Percentiles rank a stretch among this genome's conserved stretches.
phyloP scores from a whole-genome alignment of 495 filamentous ascomycete genomes.

The Neurospora sp. region DNA sequence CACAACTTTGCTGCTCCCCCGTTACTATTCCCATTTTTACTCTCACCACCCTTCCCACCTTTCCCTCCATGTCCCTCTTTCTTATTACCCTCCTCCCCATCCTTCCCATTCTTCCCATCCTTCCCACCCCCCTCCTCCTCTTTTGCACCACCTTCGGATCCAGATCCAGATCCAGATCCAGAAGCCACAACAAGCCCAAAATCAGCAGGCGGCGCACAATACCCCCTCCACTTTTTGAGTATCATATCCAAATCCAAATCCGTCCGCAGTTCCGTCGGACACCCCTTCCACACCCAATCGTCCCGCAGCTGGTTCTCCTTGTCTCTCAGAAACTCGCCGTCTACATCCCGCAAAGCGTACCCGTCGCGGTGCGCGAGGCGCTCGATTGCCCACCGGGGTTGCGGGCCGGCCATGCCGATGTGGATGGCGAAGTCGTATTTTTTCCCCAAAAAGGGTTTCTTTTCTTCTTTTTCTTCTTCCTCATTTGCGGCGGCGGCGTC shows the following conservation, averaged over 20 bases:
- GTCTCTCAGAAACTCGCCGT: conserved; percentile 45
- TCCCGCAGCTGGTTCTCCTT: conserved; percentile 30
- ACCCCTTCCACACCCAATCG: conserved; percentile 35
- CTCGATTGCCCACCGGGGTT: conserved; percentile 61
- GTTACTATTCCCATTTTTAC: background rate
- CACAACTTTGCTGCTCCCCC: background rate
- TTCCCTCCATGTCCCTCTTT: background rate
- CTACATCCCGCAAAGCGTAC: conserved; percentile 61
- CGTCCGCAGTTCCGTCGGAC: conserved; percentile 36
- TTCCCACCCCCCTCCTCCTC: background rate
- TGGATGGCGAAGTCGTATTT: conserved; percentile 59
- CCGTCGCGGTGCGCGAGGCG: conserved; percentile 60
- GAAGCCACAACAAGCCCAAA: background rate
- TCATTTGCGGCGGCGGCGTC: background rate
- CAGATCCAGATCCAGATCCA: background rate
- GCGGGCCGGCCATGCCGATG: conserved; percentile 70
- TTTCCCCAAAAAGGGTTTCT: too few relatives aligned
- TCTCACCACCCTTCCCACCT: background rate
- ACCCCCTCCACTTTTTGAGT: conserved; percentile 41
- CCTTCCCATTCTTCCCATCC: too few relatives aligned
- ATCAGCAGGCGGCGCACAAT: conserved; percentile 15
- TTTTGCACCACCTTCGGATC: background rate
- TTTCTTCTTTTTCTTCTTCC: background rate
- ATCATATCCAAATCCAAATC: conserved; percentile 46
- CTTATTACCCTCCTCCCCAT: background rate